Base-by-base conservation (phyloP, 176 grass and related monocot genomes). In the Musa troglodytarum region DNA sequence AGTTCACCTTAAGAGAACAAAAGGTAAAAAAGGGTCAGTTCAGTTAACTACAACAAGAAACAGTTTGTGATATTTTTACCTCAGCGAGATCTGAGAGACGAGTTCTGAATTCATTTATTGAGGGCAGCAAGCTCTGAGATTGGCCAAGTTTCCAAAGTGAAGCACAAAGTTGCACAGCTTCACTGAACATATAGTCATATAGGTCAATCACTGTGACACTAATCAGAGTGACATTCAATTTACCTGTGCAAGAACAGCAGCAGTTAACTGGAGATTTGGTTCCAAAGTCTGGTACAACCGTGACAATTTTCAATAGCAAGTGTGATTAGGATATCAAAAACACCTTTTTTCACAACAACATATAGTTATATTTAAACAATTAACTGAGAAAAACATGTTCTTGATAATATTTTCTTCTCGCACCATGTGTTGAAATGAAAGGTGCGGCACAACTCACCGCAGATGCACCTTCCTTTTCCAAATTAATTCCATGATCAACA, bases 241-340 rank as follows among this genome's bases (percentile, higher is more conserved):
- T 85, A 99, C 95, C 84, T 94, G 95, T 67, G 90, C 88, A 86
- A 99, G 95, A 74, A 99, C 95, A 71, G 90, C 90, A 81, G 95
- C 88, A 84, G 95, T 88, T 76, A 99, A 75, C 69, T 99, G 95
- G 63, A 99, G 88, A 89, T 91, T 99, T 77, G 95, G 95, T 87
- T 99, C 90, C 85, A 99, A 89, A 56, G 95, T 99, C 82, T 99
- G 95, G 90, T 49, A 99, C 90, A 72, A 99, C 90, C 95, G 94
- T n/a, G 13, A 28, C 59, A 53, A 63, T 65, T 53, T 63, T 50
- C 20, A 65, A 26, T 11, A 2, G 23, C 17, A 72, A 72, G 34
- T 64, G 8, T 70, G 25, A 54, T 70, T 58, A 71, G 11, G 65
- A 77, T 64, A 28, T 1, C 50, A 77, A 49, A 66, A 34, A 53